These are phyloP conservation scores for Tylopilus felleus DNA, from an alignment of 768 basidiomycete species.

Conservation along the genomic window DNA sequence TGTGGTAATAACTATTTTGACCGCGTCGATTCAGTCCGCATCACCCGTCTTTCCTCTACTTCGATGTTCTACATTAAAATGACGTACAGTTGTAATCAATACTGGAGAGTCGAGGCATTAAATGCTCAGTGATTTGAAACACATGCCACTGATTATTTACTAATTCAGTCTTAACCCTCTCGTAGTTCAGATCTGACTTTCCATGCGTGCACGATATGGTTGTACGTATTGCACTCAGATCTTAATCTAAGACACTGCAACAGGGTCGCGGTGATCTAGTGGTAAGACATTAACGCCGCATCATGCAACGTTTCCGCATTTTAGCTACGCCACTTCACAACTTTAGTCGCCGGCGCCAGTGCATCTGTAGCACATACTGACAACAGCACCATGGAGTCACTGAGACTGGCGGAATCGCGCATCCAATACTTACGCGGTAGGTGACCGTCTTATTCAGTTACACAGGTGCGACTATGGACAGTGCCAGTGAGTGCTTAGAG, in stretches of 20 bases:
- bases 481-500: not conserved
- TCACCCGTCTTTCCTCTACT: conserved; percentile 1
- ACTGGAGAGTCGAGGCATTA: not conserved
- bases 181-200: not conserved
- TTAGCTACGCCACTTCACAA: not conserved
- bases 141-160: no score
- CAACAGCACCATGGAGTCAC: not conserved
- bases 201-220: not conserved
- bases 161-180: no score
- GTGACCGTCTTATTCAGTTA: not conserved
- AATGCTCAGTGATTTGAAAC: no score
- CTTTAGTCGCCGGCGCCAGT: not conserved
- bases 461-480: not conserved
- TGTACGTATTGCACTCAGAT: not conserved
- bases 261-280: not conserved
- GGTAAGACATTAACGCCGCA: not conserved
- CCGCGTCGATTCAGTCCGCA: conserved; percentile 13
- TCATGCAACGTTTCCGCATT: not conserved
- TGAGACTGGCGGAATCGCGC: not conserved
- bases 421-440: not conserved
- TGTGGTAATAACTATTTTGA: not conserved
- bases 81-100: not conserved
- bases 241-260: conserved; percentile 3
- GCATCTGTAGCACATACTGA: no score
- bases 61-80: not conserved